Conservation (phyloP, 1,284 basidiomycete species). For the Boletus mariae region DNA sequence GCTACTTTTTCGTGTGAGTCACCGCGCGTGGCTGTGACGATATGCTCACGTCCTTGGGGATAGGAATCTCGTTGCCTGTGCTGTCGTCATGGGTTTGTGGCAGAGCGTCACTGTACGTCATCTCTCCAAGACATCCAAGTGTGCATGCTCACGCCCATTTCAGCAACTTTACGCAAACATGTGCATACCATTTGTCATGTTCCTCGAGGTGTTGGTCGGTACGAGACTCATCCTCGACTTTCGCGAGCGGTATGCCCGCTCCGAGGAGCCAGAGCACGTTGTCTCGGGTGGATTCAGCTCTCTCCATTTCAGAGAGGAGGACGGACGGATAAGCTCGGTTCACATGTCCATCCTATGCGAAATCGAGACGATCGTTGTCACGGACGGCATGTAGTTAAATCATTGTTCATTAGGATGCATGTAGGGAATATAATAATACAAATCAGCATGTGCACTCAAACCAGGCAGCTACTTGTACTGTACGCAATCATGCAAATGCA, state of each 20-base stretch:
- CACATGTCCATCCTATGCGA: conserved; percentile 14
- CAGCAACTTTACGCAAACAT: conserved; percentile 29
- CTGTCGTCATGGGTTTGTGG: conserved; percentile 29
- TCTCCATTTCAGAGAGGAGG: conserved; percentile 16
- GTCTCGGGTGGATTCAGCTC: conserved; percentile 13
- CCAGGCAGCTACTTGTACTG: not conserved
- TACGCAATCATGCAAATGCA: conserved; percentile 9
- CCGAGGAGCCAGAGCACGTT: conserved; percentile 9
- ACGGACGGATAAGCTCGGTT: conserved; percentile 3
- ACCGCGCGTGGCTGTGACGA: not conserved
- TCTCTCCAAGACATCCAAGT: not conserved
- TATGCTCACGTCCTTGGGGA: not conserved
- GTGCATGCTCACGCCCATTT: not conserved
- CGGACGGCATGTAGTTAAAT: conserved; percentile 7
- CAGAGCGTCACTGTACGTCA: conserved; percentile 23
- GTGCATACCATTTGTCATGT: conserved; percentile 33
- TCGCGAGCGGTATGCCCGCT: conserved; percentile 28
- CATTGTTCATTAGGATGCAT: conserved; percentile 8
- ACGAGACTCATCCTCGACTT: conserved; percentile 34
- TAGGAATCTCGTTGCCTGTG: conserved; percentile 27
- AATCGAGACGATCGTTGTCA: conserved; percentile 17
- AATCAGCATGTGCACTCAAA: not conserved
- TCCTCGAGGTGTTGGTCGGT: conserved; percentile 30
- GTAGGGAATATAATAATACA: conserved; percentile 22
- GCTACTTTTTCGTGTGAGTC: conserved; percentile 32